Base-by-base conservation (phyloP, 371 early-diverging fungal genomes). In the Rhizomucor pusillus region DNA sequence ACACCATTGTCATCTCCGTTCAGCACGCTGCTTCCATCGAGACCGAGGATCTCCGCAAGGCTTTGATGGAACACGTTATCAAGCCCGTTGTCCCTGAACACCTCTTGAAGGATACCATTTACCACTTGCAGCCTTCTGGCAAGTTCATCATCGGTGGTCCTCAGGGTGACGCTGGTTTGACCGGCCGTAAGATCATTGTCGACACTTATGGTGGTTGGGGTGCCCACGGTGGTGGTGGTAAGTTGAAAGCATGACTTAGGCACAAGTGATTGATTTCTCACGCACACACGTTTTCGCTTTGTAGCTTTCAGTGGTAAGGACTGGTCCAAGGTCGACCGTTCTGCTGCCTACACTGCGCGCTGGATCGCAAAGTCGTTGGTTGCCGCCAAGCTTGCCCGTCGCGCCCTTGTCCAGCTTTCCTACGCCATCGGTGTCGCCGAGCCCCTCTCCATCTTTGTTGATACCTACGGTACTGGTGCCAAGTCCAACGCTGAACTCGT, bases 311-410 rank as follows among this genome's bases (percentile, higher is more conserved):
- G 93, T 66, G 99, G 99, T 62, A 99, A 99, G 90, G 99, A 99
- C 86, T 98, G 94, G 93, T 95, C 98, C 86, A 99, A 99, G 91
- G 99, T 99, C 71, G 99, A 99, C 78, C 92, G 99, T 80, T 97
- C 97, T 54, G 99, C 97, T 65, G 99, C 99, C 63, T 99, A 99
- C 85, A 92, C 98, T 53, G 98, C 95, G 62, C 93, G 99, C 66
- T 98, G 98, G 95, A 93, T 99, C 68, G 99, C 99, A 79, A 90
- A 91, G 84, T 87, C 98, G 39, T 78, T 99, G 57, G 97, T 99
- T 50, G 79, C 86, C 39, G 94, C 97, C 69, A 89, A 90, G 66
- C 87, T 99, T 50, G 94, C 94, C 69, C 95, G 94, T 66, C 92
- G 99, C 71, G 80, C 75, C 62, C 86, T 98, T 51, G 95, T 99